Evolutionary conservation across 2,329 filamentous ascomycete genomes (phyloP), one percentile per base, ranked within the genome.

Genomic region (Scedosporium boydii): DNA sequence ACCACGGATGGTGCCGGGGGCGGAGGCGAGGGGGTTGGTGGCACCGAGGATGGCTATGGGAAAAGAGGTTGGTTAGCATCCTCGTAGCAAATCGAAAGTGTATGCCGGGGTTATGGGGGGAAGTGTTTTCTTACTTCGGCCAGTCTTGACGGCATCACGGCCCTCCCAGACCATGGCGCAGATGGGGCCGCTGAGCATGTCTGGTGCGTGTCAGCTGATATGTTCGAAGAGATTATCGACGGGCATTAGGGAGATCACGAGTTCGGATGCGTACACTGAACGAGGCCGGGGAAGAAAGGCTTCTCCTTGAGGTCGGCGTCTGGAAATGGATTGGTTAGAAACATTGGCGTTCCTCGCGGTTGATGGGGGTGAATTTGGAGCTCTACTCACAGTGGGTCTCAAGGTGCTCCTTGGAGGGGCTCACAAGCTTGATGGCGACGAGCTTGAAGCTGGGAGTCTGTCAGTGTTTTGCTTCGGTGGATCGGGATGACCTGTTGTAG

Each of bases 141-240:
- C 95, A 71, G 93, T 97, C 90, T 98, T 98, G 86, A 97, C 93
- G 79, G 88, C 95, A 75, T 99, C 93, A 86, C 90, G 90, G 76
- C 95, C 95, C 82, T 99, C 93, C 95, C 95, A 99, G 81, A 99
- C 89, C 93, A 98, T 99, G 83, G 95, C 95, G 84, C 86, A 89
- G 83, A 99, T 93, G 78, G 95, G 95, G 77, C 95, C 95, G 78
- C 88, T 93, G 78, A 87, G 82, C 95, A 98, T 99, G 87, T 98
- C 92, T 96, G 68, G 66, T 63, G 65, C 63, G 18, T 44, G 64
- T 72, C 42, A 68, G 66, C 46, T 60, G 21, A 29, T 3, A 7
- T n/a, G 23, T 14, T 55, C 10, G 10, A 4, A 42, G 21, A 44
- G 27, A 23, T 12, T n/a, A 16, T 27, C n/a, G 12, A 5, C n/a